phyloP scores from a whole-genome alignment of 2,329 filamentous ascomycete genomes.

The Onygenales sp. region DNA sequence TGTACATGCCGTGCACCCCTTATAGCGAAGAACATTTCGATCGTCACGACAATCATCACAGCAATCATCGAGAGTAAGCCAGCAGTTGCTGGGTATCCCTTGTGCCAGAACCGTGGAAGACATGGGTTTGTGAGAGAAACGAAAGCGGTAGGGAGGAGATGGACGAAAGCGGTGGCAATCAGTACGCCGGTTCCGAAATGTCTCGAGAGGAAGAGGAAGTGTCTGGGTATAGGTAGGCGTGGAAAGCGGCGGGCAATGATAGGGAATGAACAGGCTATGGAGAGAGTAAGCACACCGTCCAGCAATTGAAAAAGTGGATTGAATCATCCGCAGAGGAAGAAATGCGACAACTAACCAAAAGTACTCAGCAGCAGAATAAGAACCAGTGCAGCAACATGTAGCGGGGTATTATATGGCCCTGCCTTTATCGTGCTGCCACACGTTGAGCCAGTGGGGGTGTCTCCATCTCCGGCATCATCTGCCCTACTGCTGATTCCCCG shows the following conservation, averaged over 20 bases:
- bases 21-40: conserved; percentile 84
- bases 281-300: neutral
- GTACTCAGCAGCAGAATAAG: conserved; percentile 51
- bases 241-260: conserved; percentile 52
- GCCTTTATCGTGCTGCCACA: conserved; percentile 26
- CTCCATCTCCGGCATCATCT: neutral
- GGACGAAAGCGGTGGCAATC: conserved; percentile 49
- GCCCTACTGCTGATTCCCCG: conserved; percentile 1
- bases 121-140: conserved; percentile 52
- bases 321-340: neutral
- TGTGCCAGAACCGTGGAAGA: conserved; percentile 68
- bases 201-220: conserved; percentile 49
- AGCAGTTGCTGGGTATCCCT: conserved; percentile 68
- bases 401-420: conserved; percentile 51
- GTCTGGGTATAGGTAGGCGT: conserved; percentile 48
- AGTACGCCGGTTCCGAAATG: conserved; percentile 51
- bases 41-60: conserved; percentile 69
- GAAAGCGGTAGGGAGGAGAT: conserved; percentile 55
- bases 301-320: neutral
- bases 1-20: conserved; percentile 53
- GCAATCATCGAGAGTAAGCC: conserved; percentile 74
- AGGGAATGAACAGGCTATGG: conserved; percentile 50
- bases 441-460: conserved; percentile 14
- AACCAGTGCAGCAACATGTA: conserved; percentile 59
- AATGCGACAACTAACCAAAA: conserved; percentile 20